Base-by-base conservation (phyloP, 2,329 filamentous ascomycete genomes). In the Huntiella savannae region DNA sequence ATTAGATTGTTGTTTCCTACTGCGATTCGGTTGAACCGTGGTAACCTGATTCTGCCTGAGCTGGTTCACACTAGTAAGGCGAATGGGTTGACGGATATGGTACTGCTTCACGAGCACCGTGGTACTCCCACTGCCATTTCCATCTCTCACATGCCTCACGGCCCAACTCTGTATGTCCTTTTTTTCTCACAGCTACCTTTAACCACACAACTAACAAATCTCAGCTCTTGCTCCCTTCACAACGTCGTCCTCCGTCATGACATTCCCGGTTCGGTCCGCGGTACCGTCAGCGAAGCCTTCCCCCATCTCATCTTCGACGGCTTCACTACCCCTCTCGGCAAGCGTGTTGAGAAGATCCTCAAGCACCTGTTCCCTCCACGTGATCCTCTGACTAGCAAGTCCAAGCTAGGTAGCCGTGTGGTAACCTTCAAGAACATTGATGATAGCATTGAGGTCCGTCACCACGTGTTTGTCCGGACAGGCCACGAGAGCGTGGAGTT, bases 281-380 rank as follows among this genome's bases (percentile, higher is more conserved):
- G 91, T 41, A 94, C 86, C 1, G 85, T 95, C 41, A 84, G 77
- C 51, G 91, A 98, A 63, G 80, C 77, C 34, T 98, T 95, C 55
- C 91, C 91, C 0, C 88, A 96, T 57, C 68, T 98, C 2, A 83
- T 98, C 52, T 96, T 98, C 55, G 91, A 98, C 56, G 86, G 86
- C 2, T 96, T 98, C 63, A 81, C 72, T 4, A 85, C 82, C 4
- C 73, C 73, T 33, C 66, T 96, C 4, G 91, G 91, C 46, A 71
- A 78, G 55, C 74, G 91, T 13, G 77, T 95, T 12, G 82, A 86
- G 44, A 87, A 92, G 60, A 82, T 96, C 11, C 62, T 98, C 37
- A 93, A 96, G 62, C 88, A 98, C 55, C 65, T 95, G 2, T 98
- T 95, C 57, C 91, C 91, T 4, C 91, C 92, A 0, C 71, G 87